Evolutionary conservation across 441 rosid genomes (phyloP).

Genomic region (Mallotus japonicus): DNA sequence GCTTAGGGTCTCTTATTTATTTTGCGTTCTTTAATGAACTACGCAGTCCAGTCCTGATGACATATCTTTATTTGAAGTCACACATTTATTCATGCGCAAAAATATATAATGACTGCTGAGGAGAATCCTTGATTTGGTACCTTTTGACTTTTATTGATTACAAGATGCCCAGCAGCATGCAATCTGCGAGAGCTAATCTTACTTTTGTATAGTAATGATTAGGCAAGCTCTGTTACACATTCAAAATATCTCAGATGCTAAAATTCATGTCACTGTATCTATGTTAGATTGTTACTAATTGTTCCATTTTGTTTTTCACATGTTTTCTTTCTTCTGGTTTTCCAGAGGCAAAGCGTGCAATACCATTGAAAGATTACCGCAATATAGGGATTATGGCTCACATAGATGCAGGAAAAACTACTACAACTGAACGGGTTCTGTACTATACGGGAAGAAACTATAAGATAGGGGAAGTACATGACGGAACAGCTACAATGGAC

Average conservation of each 20-base stretch:
- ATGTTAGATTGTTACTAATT: not conserved
- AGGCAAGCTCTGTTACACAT: not conserved
- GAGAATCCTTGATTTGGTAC: not conserved
- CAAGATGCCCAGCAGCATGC: not conserved
- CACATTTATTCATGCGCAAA: not conserved
- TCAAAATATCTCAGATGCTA: not conserved
- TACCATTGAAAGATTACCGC: conserved; percentile 78
- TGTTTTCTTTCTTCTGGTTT: conserved; percentile 18
- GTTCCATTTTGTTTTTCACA: conserved; percentile 13
- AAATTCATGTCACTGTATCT: not conserved
- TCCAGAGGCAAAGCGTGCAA: conserved; percentile 57
- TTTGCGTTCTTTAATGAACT: not conserved
- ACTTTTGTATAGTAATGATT: not conserved
- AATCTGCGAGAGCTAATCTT: not conserved
- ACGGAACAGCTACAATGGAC: conserved; percentile 98
- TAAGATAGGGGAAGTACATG: conserved; percentile 96
- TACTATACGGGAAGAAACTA: conserved; percentile 92
- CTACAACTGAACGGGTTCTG: conserved; percentile 88
- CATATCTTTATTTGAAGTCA: not conserved
- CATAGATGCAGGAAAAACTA: conserved; percentile 95
- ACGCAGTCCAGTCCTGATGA: not conserved
- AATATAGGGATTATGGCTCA: conserved; percentile 99
- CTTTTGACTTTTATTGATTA: not conserved
- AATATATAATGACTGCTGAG: not conserved
- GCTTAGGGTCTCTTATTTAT: not conserved